Evolutionary conservation across 1,284 basidiomycete species (phyloP), one percentile per base, ranked within the genome.

Genomic region (Malassezia nana): DNA sequence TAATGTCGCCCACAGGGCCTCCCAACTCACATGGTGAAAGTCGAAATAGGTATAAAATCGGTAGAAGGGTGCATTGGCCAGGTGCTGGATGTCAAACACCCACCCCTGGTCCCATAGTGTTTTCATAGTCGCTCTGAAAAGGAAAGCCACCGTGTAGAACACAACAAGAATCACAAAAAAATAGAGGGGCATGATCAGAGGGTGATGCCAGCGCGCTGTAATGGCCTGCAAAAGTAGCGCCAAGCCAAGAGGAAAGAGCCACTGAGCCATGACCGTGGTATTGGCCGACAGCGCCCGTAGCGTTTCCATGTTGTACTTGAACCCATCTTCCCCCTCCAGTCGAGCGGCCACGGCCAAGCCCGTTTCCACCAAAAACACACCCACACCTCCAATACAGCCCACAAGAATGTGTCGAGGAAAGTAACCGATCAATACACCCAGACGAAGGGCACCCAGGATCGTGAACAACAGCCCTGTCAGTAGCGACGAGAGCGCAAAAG

Each of bases 361-460:
- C 0, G 71, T 74, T 52, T 72, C 69, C 54, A 74, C 60, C 35
- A 98, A 78, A 75, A 98, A 98, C 13, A 86, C 82, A 12, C 92
- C 92, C 22, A 98, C 89, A 22, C 92, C 92, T 10, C 92, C 92
- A 40, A 98, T 96, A 69, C 90, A 92, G 1, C 85, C 86, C 33
- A 74, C 69, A 24, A 74, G 54, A 69, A 96, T 95, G 74, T 95
- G 91, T 7, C 92, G 80, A 10, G 92, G 92, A 77, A 98, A 96
- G 77, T 96, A 98, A 0, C 91, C 90, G 51, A 95, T 85, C 28
- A 96, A 76, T 4, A 82, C 80, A 4, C 92, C 92, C 6, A 96
- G 79, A 25, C 82, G 82, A 55, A 94, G 81, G 10, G 81, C 81
- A 15, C 92, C 92, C 15, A 72, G 57, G 20, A 66, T 48, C 31